Evolutionary conservation across 495 filamentous ascomycete species (phyloP).

Genomic region (Peziza echinospora): DNA sequence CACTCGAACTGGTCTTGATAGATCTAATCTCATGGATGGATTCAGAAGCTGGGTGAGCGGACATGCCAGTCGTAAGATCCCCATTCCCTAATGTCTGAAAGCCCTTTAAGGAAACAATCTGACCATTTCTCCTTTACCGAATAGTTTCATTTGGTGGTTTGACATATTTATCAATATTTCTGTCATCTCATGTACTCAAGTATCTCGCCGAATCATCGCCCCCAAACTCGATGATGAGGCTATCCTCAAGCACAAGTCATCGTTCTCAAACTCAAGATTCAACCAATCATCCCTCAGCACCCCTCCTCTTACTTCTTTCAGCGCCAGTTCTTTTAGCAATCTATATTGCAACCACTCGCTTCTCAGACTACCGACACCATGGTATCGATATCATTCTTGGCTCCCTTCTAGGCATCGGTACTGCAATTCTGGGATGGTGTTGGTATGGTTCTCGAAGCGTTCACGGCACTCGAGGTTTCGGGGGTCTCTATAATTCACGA

Average conservation of each 20-base stretch:
- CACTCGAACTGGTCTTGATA: conserved; percentile 17
- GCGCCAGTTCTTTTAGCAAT: conserved; percentile 35
- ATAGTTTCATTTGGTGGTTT: conserved; percentile 55
- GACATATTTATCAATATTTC: conserved; percentile 54
- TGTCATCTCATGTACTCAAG: conserved; percentile 32
- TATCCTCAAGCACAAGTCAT: too few relatives aligned
- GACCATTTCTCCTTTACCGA: conserved; percentile 11
- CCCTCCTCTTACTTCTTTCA: conserved; percentile 32
- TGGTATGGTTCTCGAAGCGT: neutral
- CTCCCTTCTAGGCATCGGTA: conserved; percentile 35
- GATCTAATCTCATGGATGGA: conserved; percentile 49
- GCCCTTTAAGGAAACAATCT: too few relatives aligned
- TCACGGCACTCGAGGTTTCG: neutral
- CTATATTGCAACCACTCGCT: conserved; percentile 36
- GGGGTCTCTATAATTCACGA: neutral
- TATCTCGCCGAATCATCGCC: conserved; percentile 25
- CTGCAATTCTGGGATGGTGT: neutral
- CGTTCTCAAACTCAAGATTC: too few relatives aligned
- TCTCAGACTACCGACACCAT: conserved; percentile 69
- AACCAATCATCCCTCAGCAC: neutral
- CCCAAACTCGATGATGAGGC: too few relatives aligned
- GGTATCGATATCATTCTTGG: conserved; percentile 76
- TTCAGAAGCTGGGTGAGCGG: conserved; percentile 72
- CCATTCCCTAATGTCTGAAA: too few relatives aligned
- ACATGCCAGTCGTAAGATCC: conserved; percentile 24